Base-by-base conservation (phyloP, 2,329 filamentous ascomycete genomes). In the Ceratocystis destructans region DNA sequence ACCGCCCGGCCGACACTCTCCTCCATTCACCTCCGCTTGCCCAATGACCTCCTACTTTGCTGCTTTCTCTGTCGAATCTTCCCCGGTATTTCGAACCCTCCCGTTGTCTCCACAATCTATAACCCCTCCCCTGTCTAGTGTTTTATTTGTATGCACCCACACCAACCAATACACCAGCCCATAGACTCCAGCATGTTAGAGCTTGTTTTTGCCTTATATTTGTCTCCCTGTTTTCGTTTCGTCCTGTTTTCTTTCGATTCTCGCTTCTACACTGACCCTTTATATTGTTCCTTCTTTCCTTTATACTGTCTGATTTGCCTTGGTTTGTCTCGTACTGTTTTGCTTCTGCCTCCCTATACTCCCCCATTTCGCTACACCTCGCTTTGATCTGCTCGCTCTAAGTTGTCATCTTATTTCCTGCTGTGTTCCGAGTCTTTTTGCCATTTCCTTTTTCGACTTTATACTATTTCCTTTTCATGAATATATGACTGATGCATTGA, bases 401-500 rank as follows among this genome's bases (percentile, higher is more conserved):
- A 62, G 61, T 62, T 62, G 53, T 59, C 28, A 59, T 33, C 53
- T 59, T 59, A 59, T 62, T 46, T 48, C 22, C 44, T 66, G 45
- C 57, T 66, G 37, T 50, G 41, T 37, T 50, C 48, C 25, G 45
- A 15, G 61, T 61, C 12, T 48, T 57, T 15, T 33, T 41, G 37
- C 37, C 37, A 41, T 41, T 41, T 41, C 37, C 3, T 41, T 41
- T 41, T 41, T 12, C 2, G 3, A 41, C 37, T 48, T n/a, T 41
- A 50, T 28, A 48, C 48, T 64, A 10, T 64, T 28, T 53, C 25
- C 33, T n/a, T 37, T 31, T 66, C 33, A 67, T 67, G 66, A 67
- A 67, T 67, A 67, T 64, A 67, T 61, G 66, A 67, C 66, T 67
- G 20, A 64, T 62, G 62, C 55, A 33, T 59, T 59, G 53, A 59